phyloP scores from a whole-genome alignment of 2,329 filamentous ascomycete species.

The Aaosphaeria pasadenensis region DNA sequence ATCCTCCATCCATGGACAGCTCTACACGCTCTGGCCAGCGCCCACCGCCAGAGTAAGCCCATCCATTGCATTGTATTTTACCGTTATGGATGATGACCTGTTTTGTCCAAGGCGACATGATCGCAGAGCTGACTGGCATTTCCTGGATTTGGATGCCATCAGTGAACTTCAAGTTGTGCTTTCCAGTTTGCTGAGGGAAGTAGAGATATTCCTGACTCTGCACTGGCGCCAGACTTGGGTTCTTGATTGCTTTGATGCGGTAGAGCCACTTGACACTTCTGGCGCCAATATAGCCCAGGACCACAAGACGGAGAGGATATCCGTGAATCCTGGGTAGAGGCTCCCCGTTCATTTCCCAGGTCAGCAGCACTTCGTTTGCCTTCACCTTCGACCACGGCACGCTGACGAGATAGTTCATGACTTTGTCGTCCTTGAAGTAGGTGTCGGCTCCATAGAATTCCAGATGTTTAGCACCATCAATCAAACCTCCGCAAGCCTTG shows the following conservation, averaged over 20 bases:
- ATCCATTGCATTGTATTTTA: constrained; percentile 52
- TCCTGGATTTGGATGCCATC: constrained; percentile 68
- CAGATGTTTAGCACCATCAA: constrained; percentile 56
- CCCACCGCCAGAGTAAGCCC: constrained; percentile 42
- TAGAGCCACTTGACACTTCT: constrained; percentile 63
- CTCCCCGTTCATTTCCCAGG: constrained; percentile 71
- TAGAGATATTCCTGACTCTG: constrained; percentile 62
- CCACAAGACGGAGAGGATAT: constrained; percentile 60
- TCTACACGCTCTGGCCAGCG: constrained; percentile 60
- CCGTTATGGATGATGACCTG: constrained; percentile 62
- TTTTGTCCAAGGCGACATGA: constrained; percentile 62
- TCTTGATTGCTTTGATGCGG: constrained; percentile 58
- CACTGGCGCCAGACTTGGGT: constrained; percentile 58
- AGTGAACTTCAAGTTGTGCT: constrained; percentile 60
- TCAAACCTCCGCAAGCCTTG: constrained; percentile 65
- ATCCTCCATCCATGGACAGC: constrained; percentile 61
- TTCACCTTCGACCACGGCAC: constrained; percentile 68
- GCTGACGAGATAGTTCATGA: constrained; percentile 65
- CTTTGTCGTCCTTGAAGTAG: constrained; percentile 66
- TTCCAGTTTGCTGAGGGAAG: constrained; percentile 66
- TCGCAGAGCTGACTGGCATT: constrained; percentile 67
- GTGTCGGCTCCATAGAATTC: constrained; percentile 70
- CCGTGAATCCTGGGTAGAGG: constrained; percentile 64
- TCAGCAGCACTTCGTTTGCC: constrained; percentile 63
- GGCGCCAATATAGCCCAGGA: constrained; percentile 66